These are phyloP conservation scores for Komagataella pseudopastoris DNA, from an alignment of 805 yeast species.

Conservation along the genomic window DNA sequence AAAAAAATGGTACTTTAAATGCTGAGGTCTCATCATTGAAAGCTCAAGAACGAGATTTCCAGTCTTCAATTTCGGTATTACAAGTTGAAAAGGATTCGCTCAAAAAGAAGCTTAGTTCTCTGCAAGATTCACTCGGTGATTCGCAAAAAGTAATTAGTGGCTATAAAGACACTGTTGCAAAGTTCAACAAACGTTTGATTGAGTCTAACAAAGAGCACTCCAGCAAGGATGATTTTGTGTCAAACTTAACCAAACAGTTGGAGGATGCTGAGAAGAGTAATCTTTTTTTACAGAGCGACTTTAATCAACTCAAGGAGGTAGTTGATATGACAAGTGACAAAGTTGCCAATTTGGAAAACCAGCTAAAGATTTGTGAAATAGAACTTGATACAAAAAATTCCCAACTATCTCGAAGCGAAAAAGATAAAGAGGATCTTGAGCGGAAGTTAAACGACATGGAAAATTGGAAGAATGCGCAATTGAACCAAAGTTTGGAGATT, in stretches of 20 bases:
- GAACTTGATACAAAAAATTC: not conserved
- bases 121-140: not conserved
- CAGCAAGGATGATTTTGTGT: not conserved
- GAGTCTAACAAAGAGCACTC: not conserved
- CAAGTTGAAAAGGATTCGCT: not conserved
- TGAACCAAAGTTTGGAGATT: not conserved
- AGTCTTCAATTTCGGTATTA: not conserved
- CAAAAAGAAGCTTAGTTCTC: not conserved
- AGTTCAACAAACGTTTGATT: not conserved
- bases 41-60: not conserved
- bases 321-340: not conserved
- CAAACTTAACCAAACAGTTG: not conserved
- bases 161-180: not conserved
- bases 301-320: not conserved
- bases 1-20: no score
- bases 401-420: not conserved
- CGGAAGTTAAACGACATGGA: not conserved
- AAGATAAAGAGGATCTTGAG: not conserved
- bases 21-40: not conserved
- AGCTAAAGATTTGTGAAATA: not conserved
- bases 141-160: not conserved
- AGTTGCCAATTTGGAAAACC: not conserved
- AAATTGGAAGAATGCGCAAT: not conserved
- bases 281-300: not conserved
- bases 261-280: not conserved